Evolutionary conservation across 2,329 filamentous ascomycete species (phyloP), one percentile per base, ranked within the genome.

Genomic region (Alternaria consortialis): DNA sequence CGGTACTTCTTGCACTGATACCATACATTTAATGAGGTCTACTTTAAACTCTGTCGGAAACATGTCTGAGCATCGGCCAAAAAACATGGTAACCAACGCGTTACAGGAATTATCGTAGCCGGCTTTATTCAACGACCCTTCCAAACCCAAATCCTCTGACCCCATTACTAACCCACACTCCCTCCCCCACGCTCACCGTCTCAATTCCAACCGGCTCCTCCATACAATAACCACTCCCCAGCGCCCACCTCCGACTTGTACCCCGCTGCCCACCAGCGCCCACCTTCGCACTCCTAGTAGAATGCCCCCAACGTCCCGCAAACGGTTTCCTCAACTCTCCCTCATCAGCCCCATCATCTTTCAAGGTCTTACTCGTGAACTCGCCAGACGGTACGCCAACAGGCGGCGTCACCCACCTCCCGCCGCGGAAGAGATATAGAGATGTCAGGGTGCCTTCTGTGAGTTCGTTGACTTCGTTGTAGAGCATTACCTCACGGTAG

Each of bases 371-470:
- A 0, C 59, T 42, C 7, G 54, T 65, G 31, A 75, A 75, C 4
- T 74, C 63, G 2, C 70, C 71, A 3, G 64, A 66, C 0, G 76
- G 76, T 0, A 77, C 76, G 7, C 77, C 75, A 3, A 80, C 77
- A 2, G 87, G 85, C 1, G 94, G 94, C 37, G 94, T 97, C 7
- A 93, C 85, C 94, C 94, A 98, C 51, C 81, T 80, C 1, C 86
- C 88, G 5, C 83, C 77, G 44, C 91, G 87, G 83, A 86, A 92
- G 67, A 97, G 91, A 77, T 94, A 97, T 0, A 91, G 88, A 0
- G 90, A 96, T 0, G 91, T 94, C 15, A 91, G 85, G 62, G 90
- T 94, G 8, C 92, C 93, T 78, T 98, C 94, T 86, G 96, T 97
- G 36, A 97, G 80, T 50, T 89, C 85, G 1, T 84, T 84, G 29